Base-by-base conservation (phyloP, 345 rosid species). In the Moringa oleifera region DNA sequence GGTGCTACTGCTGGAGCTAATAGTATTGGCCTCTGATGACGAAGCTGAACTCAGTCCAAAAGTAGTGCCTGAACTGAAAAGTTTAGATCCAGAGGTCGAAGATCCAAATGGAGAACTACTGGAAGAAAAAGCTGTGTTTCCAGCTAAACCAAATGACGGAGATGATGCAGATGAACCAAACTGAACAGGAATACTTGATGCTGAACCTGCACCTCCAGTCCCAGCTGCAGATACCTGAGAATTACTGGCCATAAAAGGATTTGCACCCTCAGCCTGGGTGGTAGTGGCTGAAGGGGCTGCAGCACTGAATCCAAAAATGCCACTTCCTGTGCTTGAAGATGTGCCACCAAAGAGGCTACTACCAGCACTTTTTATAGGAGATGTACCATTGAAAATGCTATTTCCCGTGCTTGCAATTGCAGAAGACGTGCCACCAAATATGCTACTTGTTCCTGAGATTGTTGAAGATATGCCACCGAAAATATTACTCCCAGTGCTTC, bases 101-200 rank as follows among this genome's bases (percentile, higher is more conserved):
- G 82, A 68, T 11, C 81, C 79, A 78, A 83, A 84, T 23, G 71
- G 46, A 19, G 84, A 78, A 62, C 76, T 73, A 61, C 77, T 75
- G 22, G 92, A 66, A 55, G 83, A 66, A 60, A 73, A 58, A 57
- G 76, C 53, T n/a, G 79, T 36, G 69, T 58, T 84, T 55, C 77
- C 86, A 58, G 80, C 62, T 64, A 67, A 59, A 19, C 79, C 75
- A 72, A 78, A 85, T 62, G 83, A 68, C 28, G 90, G 63, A 62
- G 84, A 70, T 51, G 88, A 71, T 23, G 69, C 69, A 58, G 90
- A 74, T 28, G 88, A 74, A 28, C 76, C 78, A 68, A 76, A 82
- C 62, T 75, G 83, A 71, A 62, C 64, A 9, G 88, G 87, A 31
- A 53, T 56, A 68, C 78, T 84, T 74, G 76, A 87, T 57, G 83